phyloP scores from a whole-genome alignment of 371 early-diverging fungal genomes.

The Mortierella sp. region DNA sequence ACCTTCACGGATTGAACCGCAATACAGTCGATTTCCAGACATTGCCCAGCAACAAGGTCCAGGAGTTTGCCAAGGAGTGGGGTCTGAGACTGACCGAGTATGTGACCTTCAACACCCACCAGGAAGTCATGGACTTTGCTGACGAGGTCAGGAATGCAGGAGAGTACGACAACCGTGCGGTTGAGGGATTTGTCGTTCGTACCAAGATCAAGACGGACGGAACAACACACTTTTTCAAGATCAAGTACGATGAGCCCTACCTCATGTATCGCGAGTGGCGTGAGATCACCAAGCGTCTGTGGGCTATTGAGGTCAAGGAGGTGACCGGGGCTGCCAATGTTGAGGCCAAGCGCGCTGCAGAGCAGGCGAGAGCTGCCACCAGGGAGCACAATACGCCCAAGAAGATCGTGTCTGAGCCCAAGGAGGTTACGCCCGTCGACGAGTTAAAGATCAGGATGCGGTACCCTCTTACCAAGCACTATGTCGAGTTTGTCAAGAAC shows the following conservation, averaged over 20 bases:
- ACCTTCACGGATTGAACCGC: conserved; percentile 93
- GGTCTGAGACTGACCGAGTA: conserved; percentile 77
- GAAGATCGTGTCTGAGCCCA: not conserved
- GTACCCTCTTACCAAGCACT: conserved; percentile 74
- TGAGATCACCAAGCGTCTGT: conserved; percentile 83
- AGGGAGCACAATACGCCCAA: not conserved
- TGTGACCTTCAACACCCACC: conserved; percentile 53
- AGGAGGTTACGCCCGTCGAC: conserved; percentile 7
- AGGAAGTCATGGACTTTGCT: conserved; percentile 75
- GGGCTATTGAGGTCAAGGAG: conserved; percentile 34
- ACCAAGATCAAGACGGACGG: conserved; percentile 62
- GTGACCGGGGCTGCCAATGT: not conserved
- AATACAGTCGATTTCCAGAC: conserved; percentile 83
- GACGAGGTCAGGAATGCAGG: conserved; percentile 75
- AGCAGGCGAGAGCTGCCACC: not conserved
- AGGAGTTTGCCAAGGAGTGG: conserved; percentile 77
- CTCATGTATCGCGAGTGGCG: conserved; percentile 96
- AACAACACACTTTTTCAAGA: conserved; percentile 84
- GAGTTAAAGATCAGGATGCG: conserved; percentile 57
- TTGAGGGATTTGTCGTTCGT: conserved; percentile 97
- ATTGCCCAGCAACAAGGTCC: conserved; percentile 73
- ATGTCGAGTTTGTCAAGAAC: conserved; percentile 82
- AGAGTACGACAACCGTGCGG: conserved; percentile 71
- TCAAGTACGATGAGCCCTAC: conserved; percentile 95
- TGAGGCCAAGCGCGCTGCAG: conserved; percentile 19